Base-by-base conservation (phyloP, 164 flowering plant genomes). In the Macadamia tetraphylla region DNA sequence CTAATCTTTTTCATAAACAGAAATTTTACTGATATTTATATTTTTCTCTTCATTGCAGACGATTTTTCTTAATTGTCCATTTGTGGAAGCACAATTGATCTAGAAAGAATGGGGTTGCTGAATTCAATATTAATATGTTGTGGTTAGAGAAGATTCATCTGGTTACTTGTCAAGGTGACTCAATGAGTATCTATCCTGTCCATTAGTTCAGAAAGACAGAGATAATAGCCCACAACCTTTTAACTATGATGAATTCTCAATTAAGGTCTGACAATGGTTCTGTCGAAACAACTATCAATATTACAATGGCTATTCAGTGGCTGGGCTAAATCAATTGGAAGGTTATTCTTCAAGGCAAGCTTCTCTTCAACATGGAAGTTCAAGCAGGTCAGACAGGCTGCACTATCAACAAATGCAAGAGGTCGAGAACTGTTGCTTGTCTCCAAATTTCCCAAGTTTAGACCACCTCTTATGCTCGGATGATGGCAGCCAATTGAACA, bases 361-460 rank as follows among this genome's bases (percentile, higher is more conserved):
- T 44, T 79, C 86, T 67, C 71, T 76, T 74, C 71, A 72, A 53
- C 71, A 58, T 15, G 69, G 57, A 18, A 67, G 65, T 63, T 64
- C 72, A 40, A 58, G 65, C 35, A 76, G 69, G 46, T 67, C 79
- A 18, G 55, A 63, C 51, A 58, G 68, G 72, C 67, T 73, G 63
- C 70, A 61, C 60, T 57, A 67, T 61, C 71, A 74, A 71, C 78
- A 81, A 31, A 63, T 52, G 73, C 78, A 71, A 70, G 78, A 83
- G 55, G 59, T 58, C 9, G 75, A 63, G n/a, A 62, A 81, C 42
- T 67, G 60, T 64, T 52, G 51, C 66, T 75, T 70, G 77, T 68
- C 75, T 65, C 71, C 72, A 6, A 57, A 63, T 32, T 53, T 40
- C 44, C 71, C 48, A 8, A 70, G 61, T 66, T 17, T 35, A 3